phyloP scores from a whole-genome alignment of 805 yeast species.

The Yamadazyma nakazawae region DNA sequence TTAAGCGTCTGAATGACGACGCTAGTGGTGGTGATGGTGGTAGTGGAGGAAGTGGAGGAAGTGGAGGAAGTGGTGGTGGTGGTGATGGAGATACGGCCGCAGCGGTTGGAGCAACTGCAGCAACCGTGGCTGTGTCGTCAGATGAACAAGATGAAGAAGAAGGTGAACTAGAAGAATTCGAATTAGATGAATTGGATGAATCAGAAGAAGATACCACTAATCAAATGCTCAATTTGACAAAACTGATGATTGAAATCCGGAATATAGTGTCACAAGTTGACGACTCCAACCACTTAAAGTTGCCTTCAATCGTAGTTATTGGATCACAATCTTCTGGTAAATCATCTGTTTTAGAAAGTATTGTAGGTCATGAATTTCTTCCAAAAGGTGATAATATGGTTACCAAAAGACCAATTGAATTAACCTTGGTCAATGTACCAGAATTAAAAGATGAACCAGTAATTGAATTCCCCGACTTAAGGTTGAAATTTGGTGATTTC shows the following conservation, averaged over 20 bases:
- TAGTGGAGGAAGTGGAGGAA: constrained; percentile 6
- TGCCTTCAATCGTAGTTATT: constrained; percentile 93
- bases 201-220: constrained; percentile 57
- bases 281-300: constrained; percentile 67
- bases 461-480: constrained; percentile 91
- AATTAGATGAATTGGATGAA: constrained; percentile 36
- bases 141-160: constrained; percentile 41
- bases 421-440: constrained; percentile 88
- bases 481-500: constrained; percentile 82
- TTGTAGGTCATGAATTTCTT: constrained; percentile 96
- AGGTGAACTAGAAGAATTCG: constrained; percentile 46
- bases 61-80: constrained; percentile 28
- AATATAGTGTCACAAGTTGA: constrained; percentile 73
- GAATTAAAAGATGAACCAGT: constrained; percentile 56
- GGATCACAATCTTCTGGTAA: constrained; percentile 98
- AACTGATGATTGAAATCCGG: constrained; percentile 96
- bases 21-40: constrained; percentile 3
- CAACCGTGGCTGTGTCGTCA: constrained; percentile 30
- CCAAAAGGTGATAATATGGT: constrained; percentile 99
- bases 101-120: constrained; percentile 51
- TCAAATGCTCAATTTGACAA: constrained; percentile 84
- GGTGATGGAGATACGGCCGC: constrained; percentile 34
- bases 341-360: constrained; percentile 91
- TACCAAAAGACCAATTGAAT: constrained; percentile 93
- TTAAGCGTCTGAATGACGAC: constrained; percentile 23